Evolutionary conservation across 805 yeast genomes (phyloP).

Genomic region (Tetrapisispora namnaoensis): DNA sequence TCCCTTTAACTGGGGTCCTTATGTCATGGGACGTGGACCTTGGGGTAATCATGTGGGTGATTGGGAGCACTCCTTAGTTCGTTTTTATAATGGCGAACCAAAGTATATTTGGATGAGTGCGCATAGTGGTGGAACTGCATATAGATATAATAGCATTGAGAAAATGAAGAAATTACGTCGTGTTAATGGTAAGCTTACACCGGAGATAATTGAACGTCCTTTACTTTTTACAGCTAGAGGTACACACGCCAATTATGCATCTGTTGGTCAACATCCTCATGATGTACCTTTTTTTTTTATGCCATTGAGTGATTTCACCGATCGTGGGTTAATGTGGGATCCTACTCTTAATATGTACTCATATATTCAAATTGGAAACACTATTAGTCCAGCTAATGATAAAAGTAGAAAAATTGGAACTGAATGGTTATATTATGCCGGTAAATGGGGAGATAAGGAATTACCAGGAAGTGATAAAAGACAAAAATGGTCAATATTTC

Average conservation of each 20-base stretch:
- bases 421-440: constrained; percentile 70
- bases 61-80: constrained; percentile 91
- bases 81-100: constrained; percentile 76
- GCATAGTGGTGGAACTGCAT: constrained; percentile 95
- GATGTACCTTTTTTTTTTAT: constrained; percentile 75
- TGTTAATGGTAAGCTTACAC: constrained; percentile 70
- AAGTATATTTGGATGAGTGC: constrained; percentile 92
- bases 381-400: constrained; percentile 31
- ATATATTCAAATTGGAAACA: constrained; percentile 54
- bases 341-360: constrained; percentile 75
- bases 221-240: constrained; percentile 87
- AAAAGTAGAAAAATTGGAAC: constrained; percentile 33
- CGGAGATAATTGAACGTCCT: constrained; percentile 54
- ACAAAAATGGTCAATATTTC: constrained; percentile 80
- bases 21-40: constrained; percentile 95
- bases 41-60: constrained; percentile 96
- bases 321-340: constrained; percentile 92
- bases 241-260: constrained; percentile 92
- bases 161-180: constrained; percentile 51
- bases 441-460: constrained; percentile 87
- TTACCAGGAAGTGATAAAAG: constrained; percentile 60
- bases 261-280: constrained; percentile 94
- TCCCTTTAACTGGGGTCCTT: constrained; percentile 90
- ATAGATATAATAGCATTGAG: constrained; percentile 65
- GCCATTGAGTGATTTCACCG: constrained; percentile 86